phyloP scores from a whole-genome alignment of 1,139 yeast genomes.

The Geotrichum reessii region DNA sequence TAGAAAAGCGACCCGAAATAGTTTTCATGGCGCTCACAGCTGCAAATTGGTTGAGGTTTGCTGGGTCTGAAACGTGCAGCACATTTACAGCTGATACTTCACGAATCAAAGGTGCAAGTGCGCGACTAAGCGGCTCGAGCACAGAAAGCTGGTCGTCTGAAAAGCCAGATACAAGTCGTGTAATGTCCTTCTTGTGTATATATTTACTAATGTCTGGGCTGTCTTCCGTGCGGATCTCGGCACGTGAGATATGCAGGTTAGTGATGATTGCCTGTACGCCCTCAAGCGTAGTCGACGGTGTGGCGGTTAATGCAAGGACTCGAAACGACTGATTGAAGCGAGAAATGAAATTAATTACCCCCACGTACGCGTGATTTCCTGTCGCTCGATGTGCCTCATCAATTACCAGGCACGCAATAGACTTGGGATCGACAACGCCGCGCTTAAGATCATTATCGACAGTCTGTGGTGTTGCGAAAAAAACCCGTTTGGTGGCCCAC shows the following conservation, averaged over 20 bases:
- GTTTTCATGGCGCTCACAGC: constrained; percentile 66
- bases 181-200: constrained; percentile 64
- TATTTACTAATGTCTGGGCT: constrained; percentile 76
- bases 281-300: constrained; percentile 84
- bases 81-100: constrained; percentile 56
- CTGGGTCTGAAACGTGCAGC: constrained; percentile 59
- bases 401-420: constrained; percentile 67
- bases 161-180: constrained; percentile 50
- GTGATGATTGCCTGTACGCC: constrained; percentile 81
- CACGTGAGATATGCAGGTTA: constrained; percentile 64
- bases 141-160: constrained; percentile 51
- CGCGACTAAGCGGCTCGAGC: constrained; percentile 49
- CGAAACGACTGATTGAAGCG: constrained; percentile 65
- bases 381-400: constrained; percentile 96
- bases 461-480: constrained; percentile 95
- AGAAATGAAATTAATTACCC: constrained; percentile 62
- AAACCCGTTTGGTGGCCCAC: constrained; percentile 72
- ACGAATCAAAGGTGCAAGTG: constrained; percentile 58
- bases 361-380: constrained; percentile 84
- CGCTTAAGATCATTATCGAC: constrained; percentile 80
- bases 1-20: constrained; percentile 24
- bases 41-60: constrained; percentile 61
- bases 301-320: constrained; percentile 84
- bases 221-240: constrained; percentile 82
- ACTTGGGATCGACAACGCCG: constrained; percentile 71